phyloP scores from a whole-genome alignment of 106 monocot genomes.

The Phalaenopsis equestris region DNA sequence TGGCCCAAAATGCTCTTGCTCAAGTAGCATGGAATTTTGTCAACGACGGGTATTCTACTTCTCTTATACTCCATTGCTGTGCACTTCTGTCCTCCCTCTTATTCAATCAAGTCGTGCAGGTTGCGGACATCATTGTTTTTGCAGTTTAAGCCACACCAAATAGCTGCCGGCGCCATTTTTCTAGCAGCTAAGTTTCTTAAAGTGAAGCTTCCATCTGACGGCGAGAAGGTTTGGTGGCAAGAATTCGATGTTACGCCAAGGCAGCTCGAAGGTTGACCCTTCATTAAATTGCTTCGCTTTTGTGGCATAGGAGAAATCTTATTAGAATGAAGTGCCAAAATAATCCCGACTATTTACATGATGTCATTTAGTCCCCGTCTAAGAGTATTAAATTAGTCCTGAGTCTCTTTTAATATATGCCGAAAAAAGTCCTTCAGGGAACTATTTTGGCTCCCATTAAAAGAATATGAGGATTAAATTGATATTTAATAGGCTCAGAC shows the following conservation, averaged over 20 bases:
- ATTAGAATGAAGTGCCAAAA: too few relatives aligned
- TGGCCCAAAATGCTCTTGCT: slow-evolving; percentile 72
- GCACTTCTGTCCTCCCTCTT: slow-evolving; percentile 6
- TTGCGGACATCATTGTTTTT: slow-evolving; percentile 60
- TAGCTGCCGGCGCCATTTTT: slow-evolving; percentile 73
- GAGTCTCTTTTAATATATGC: too few relatives aligned
- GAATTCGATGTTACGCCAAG: slow-evolving; percentile 41
- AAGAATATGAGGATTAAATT: too few relatives aligned
- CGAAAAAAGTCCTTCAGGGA: too few relatives aligned
- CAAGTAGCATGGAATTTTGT: slow-evolving; percentile 91
- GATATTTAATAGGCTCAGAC: too few relatives aligned
- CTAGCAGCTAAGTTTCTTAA: slow-evolving; percentile 77
- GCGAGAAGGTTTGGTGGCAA: slow-evolving; percentile 73
- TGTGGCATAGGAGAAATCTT: not conserved
- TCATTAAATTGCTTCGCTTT: not conserved
- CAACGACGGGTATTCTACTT: slow-evolving; percentile 62
- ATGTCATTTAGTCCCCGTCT: too few relatives aligned
- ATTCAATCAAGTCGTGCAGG: slow-evolving; percentile 35
- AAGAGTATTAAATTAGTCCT: too few relatives aligned
- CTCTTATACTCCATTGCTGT: not conserved
- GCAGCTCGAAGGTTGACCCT: slow-evolving; percentile 51
- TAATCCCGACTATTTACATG: too few relatives aligned
- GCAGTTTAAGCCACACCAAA: slow-evolving; percentile 75
- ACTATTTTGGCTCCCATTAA: too few relatives aligned
- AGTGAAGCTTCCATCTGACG: slow-evolving; percentile 58